Evolutionary conservation across 1,284 basidiomycete species (phyloP), one percentile per base, ranked within the genome.

Genomic region (Tylopilus orsonianus): DNA sequence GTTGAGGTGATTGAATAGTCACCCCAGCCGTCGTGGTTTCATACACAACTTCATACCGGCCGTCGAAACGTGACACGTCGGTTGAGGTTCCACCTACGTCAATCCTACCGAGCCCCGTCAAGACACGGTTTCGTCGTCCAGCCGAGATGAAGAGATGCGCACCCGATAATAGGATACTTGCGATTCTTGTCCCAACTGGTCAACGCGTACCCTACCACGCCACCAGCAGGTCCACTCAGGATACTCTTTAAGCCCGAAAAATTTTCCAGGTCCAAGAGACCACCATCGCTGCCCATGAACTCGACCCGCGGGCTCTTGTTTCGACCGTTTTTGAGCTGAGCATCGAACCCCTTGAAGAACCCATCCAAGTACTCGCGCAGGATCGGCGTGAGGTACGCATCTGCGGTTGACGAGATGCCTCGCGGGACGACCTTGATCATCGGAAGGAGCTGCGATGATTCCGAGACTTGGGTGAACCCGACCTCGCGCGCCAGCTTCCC

Each of bases 401-500:
- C 96, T 0, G 94, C 96, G 0, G 93, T 97, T 0, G 92, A 86
- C 0, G 92, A 95, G 4, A 90, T 85, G 0, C 93, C 96, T 5
- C 96, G 86, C 1, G 93, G 88, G 4, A 97, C 92, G 79, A 97
- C 89, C 69, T 91, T 91, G 72, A 97, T 95, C 92, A 96, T 95
- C 2, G 96, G 90, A 46, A 94, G 81, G 8, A 97, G 79, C 55
- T 87, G 82, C 2, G 90, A 87, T 0, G 93, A 96, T 56, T 93
- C 82, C 5, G 93, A 96, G 56, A 98, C 81, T 49, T 97, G 91
- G 3, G 73, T 74, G 68, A 97, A 98, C 14, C 95, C 93, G 12
- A 94, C 62, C 43, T 80, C 75, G 38, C 82, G 76, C 3, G 96
- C 93, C 29, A 97, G 66, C 2, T 75, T 71, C 12, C 86, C 92